Evolutionary conservation across 2,329 filamentous ascomycete species (phyloP).

Genomic region (Mariannaea sp.): DNA sequence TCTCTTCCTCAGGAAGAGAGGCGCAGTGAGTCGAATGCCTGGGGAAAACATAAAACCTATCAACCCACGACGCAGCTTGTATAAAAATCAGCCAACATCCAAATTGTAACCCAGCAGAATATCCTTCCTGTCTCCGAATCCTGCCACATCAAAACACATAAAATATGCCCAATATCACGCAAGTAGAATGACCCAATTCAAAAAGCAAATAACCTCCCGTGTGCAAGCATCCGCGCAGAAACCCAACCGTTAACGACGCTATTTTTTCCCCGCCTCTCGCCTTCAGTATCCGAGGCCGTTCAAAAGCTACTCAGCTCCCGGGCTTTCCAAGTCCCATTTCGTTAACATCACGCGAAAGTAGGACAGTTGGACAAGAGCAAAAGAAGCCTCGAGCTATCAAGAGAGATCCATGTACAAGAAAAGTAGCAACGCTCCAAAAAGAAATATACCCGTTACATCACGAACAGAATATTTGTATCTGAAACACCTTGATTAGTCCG

Average conservation of each 20-base stretch:
- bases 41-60: too few species aligned
- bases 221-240: slow-evolving; percentile 3
- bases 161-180: slow-evolving; percentile 1
- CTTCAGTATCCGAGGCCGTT: neutral
- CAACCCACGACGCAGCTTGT: too few species aligned
- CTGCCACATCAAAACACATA: too few species aligned
- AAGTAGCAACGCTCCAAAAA: neutral
- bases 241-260: slow-evolving; percentile 2
- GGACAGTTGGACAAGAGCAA: slow-evolving; percentile 2
- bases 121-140: too few species aligned
- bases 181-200: slow-evolving; percentile 5
- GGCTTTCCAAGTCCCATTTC: neutral
- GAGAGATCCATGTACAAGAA: slow-evolving; percentile 23
- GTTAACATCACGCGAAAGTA: neutral
- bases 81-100: too few species aligned
- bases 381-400: slow-evolving; percentile 17
- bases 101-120: too few species aligned
- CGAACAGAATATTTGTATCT: slow-evolving; percentile 68
- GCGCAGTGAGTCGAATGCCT: too few species aligned
- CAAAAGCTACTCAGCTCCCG: neutral
- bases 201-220: slow-evolving; percentile 14
- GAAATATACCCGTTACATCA: slow-evolving; percentile 54
- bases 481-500: slow-evolving; percentile 18
- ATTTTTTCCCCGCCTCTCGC: neutral
- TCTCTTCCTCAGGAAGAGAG: neutral